These are phyloP conservation scores for Solanum chaucha DNA, from an alignment of 257 asterid genomes.

Conservation along the genomic window DNA sequence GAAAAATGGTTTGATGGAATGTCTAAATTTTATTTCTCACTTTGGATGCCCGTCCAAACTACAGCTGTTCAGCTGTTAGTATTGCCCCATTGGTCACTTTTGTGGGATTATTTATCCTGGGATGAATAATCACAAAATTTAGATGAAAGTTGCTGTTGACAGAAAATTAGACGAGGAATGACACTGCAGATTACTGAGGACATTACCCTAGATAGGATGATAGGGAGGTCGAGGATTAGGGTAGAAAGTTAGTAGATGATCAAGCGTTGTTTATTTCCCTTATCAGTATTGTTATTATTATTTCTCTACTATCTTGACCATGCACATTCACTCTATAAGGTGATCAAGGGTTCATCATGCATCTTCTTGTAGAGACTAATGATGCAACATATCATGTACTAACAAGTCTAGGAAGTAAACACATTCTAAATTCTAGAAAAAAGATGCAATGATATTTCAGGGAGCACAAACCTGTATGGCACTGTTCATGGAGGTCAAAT, in stretches of 20 bases:
- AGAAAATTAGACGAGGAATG: background rate
- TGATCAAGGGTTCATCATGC: background rate
- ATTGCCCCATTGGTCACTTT: background rate
- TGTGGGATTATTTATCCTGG: background rate
- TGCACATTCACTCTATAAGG: background rate
- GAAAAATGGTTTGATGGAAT: background rate
- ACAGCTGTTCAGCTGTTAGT: background rate
- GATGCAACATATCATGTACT: background rate
- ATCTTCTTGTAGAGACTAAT: background rate
- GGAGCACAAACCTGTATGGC: slow-evolving; percentile 53
- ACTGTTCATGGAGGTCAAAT: slow-evolving; percentile 63
- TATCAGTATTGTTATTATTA: no score
- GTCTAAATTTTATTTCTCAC: background rate
- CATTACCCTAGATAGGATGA: background rate
- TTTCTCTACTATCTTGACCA: background rate
- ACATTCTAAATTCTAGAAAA: background rate
- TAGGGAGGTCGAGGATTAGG: background rate
- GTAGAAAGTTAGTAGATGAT: background rate
- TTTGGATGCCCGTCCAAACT: background rate
- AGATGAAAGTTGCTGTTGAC: background rate
- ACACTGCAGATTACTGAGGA: background rate
- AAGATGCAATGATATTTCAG: background rate
- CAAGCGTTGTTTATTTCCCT: background rate
- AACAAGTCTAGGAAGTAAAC: background rate
- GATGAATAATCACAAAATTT: background rate